Conservation (phyloP, 2,329 filamentous ascomycete species). For the Neopestalotiopsis sp. region DNA sequence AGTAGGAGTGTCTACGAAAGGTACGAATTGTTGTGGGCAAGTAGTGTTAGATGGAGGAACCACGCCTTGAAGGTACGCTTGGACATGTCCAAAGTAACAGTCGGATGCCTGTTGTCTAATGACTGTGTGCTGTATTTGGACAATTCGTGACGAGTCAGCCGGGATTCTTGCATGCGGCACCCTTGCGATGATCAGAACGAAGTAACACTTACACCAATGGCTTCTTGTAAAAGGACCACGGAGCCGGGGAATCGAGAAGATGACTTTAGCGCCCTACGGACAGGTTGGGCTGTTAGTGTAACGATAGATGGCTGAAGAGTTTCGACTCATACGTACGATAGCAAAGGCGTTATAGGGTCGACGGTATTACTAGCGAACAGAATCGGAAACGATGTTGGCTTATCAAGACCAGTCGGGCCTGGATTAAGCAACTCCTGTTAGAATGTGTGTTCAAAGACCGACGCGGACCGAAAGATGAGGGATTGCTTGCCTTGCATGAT, state of each 20-base stretch:
- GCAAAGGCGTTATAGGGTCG: conserved; percentile 41
- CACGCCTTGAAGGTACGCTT: conserved; percentile 40
- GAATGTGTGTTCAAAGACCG: conserved; percentile 10
- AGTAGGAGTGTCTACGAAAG: conserved; percentile 28
- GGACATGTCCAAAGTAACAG: conserved; percentile 42
- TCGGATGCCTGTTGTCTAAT: conserved; percentile 33
- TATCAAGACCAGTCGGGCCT: conserved; percentile 29
- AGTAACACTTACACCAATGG: conserved; percentile 37
- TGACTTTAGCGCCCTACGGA: conserved; percentile 33
- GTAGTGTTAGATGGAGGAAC: conserved; percentile 37
- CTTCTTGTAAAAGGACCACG: conserved; percentile 36
- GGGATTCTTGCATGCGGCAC: conserved; percentile 18
- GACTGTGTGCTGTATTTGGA: conserved; percentile 34
- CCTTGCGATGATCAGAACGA: background rate
- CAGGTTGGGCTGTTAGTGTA: conserved; percentile 20
- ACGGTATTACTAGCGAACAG: conserved; percentile 44
- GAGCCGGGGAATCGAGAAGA: conserved; percentile 36
- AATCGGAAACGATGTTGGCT: conserved; percentile 40
- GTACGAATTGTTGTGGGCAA: conserved; percentile 36
- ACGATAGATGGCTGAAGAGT: background rate
- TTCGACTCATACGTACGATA: conserved; percentile 31
- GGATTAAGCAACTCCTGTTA: conserved; percentile 23
- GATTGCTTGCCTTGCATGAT: conserved; percentile 28
- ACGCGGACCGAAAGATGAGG: background rate
- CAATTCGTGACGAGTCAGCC: conserved; percentile 22